Percentiles rank a stretch among this genome's conserved stretches.
Evolutionary conservation across 2,329 filamentous ascomycete genomes (phyloP).

Genomic region (Cladobotryum protrusum): DNA sequence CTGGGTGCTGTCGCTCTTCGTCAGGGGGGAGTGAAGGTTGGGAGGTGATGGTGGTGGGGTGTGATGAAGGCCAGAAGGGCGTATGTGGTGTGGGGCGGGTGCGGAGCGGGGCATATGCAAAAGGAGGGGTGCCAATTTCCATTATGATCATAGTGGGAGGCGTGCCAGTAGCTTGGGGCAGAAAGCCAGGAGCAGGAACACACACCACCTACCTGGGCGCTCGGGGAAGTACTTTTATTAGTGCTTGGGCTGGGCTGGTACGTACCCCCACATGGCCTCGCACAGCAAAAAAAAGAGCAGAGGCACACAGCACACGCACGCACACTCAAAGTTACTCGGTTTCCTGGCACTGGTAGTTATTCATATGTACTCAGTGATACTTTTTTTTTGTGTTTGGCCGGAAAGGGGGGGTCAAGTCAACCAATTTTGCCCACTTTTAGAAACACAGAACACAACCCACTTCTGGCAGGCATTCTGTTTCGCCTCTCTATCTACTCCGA

Average conservation of each 20-base stretch:
- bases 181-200: background rate
- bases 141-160: conserved; percentile 4
- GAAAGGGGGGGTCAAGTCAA: too few species aligned
- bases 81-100: conserved; percentile 1
- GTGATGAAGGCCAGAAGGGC: too few species aligned
- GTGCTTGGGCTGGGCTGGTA: background rate
- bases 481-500: background rate
- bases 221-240: conserved; percentile 8
- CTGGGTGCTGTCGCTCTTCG: background rate
- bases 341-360: too few species aligned
- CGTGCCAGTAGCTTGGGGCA: background rate
- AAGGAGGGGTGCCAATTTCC: background rate
- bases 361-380: too few species aligned
- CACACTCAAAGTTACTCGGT: too few species aligned
- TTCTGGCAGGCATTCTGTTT: too few species aligned
- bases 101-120: background rate
- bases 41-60: background rate
- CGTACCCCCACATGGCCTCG: background rate
- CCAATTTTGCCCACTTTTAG: too few species aligned
- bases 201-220: background rate
- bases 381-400: too few species aligned
- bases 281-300: too few species aligned
- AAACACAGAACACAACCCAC: too few species aligned
- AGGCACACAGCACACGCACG: too few species aligned
- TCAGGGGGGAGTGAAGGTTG: background rate